These are phyloP conservation scores for Ascochyta viciae-villosae DNA, from an alignment of 2,329 filamentous ascomycete genomes.

Conservation along the genomic window DNA sequence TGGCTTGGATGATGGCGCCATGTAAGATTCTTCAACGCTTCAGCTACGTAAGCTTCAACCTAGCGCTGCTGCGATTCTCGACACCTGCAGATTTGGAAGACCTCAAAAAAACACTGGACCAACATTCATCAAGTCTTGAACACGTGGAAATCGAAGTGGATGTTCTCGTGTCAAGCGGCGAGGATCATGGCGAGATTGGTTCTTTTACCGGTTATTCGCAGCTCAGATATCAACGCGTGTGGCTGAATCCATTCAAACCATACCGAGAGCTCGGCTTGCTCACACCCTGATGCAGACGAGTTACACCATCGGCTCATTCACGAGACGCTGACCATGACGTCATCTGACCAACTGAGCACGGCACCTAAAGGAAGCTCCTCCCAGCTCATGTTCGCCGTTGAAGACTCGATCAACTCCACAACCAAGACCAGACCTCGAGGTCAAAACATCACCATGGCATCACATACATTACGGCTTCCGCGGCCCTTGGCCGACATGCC, in stretches of 20 bases:
- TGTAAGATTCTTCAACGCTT: slow-evolving; percentile 10
- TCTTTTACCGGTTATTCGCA: slow-evolving; percentile 4
- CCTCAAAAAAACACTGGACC: slow-evolving; percentile 1
- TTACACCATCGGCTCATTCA: not conserved
- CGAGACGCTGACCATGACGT: slow-evolving; percentile 9
- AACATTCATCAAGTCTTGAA: not conserved
- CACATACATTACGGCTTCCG: not conserved
- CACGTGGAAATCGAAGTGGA: slow-evolving; percentile 17
- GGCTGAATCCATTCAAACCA: slow-evolving; percentile 16
- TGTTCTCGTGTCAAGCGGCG: slow-evolving; percentile 8
- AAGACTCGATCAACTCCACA: not conserved
- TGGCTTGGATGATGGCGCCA: slow-evolving; percentile 16
- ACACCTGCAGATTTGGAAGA: slow-evolving; percentile 9
- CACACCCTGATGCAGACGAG: not conserved
- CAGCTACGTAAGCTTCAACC: slow-evolving; percentile 16
- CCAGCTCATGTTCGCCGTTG: too few species aligned
- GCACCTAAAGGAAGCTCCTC: not conserved
- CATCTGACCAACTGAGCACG: slow-evolving; percentile 5
- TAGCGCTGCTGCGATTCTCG: slow-evolving; percentile 10
- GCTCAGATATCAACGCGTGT: slow-evolving; percentile 12
- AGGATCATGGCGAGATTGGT: slow-evolving; percentile 10
- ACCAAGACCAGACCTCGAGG: too few species aligned
- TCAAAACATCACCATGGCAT: not conserved
- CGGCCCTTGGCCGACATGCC: slow-evolving; percentile 7
- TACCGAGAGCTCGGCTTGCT: slow-evolving; percentile 15